These are phyloP conservation scores for Leptographium procerum DNA, from an alignment of 2,329 filamentous ascomycete species.

Conservation along the genomic window DNA sequence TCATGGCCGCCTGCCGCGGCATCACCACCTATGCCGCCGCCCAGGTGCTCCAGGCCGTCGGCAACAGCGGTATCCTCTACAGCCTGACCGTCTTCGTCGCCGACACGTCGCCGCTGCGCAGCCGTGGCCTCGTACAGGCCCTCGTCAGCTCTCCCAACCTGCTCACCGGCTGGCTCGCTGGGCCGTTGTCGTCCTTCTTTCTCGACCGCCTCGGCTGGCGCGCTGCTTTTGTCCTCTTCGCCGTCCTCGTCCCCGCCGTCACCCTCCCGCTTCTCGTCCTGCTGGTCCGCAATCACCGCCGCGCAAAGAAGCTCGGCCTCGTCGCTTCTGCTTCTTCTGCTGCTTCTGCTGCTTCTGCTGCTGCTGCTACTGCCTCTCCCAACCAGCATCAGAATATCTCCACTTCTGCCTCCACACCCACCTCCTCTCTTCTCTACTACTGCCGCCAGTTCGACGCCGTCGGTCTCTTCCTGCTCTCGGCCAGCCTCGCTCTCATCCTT, in stretches of 20 bases:
- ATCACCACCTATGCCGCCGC: constrained; percentile 31
- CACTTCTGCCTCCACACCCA: constrained; percentile 22
- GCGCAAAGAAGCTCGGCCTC: too few relatives aligned
- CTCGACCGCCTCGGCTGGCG: constrained; percentile 18
- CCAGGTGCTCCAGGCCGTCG: constrained; percentile 37
- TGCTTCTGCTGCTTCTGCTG: background rate
- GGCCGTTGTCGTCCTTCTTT: constrained; percentile 40
- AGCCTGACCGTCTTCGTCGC: constrained; percentile 52
- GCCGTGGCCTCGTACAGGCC: constrained; percentile 49
- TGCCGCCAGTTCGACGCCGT: constrained; percentile 7
- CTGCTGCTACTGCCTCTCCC: background rate
- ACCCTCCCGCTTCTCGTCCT: constrained; percentile 45
- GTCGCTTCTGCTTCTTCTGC: background rate
- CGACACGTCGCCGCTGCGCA: constrained; percentile 52
- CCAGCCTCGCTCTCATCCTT: constrained; percentile 50
- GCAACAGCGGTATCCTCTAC: constrained; percentile 44
- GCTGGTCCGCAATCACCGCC: constrained; percentile 44
- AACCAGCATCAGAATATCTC: too few relatives aligned
- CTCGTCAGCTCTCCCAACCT: constrained; percentile 53
- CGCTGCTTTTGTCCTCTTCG: constrained; percentile 48
- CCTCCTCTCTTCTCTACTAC: constrained; percentile 26
- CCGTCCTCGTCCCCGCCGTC: constrained; percentile 50
- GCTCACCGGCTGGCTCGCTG: constrained; percentile 48
- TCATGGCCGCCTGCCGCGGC: constrained; percentile 44
- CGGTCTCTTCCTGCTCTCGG: constrained; percentile 48